phyloP scores from a whole-genome alignment of 129 eudicot species.

The Flaveria trinervia region DNA sequence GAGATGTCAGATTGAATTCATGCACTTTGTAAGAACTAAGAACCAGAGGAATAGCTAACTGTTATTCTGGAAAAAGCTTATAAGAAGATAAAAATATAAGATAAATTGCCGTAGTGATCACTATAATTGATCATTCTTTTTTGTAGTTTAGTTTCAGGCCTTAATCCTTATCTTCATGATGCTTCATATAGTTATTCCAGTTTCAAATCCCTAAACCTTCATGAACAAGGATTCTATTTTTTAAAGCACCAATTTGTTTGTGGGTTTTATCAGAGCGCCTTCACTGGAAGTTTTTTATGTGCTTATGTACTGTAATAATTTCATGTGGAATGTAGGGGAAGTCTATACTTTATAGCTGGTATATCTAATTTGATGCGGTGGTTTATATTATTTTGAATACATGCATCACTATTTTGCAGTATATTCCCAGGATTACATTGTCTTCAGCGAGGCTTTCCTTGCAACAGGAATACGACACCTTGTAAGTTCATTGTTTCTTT shows the following conservation, averaged over 20 bases:
- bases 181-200: not conserved
- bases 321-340: conserved; percentile 26
- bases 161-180: not conserved
- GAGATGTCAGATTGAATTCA: conserved; percentile 2
- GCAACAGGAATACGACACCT: conserved; percentile 45
- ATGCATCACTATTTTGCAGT: conserved; percentile 28
- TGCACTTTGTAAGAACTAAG: conserved; percentile 20
- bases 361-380: not conserved
- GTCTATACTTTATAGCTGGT: conserved; percentile 6
- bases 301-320: not conserved
- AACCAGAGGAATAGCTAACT: not conserved
- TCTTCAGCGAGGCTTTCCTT: conserved; percentile 54
- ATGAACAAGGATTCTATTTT: not conserved
- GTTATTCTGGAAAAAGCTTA: not conserved
- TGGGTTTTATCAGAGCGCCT: not conserved
- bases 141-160: not conserved
- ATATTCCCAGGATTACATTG: conserved; percentile 41
- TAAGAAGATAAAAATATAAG: not conserved
- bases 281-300: not conserved
- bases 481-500: conserved; percentile 36
- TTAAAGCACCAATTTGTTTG: not conserved
- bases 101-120: not conserved
- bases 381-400: conserved; percentile 1
- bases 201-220: not conserved
- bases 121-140: not conserved